These are phyloP conservation scores for Aschersonia sp. DNA, from an alignment of 2,329 filamentous ascomycete species.

Conservation along the genomic window DNA sequence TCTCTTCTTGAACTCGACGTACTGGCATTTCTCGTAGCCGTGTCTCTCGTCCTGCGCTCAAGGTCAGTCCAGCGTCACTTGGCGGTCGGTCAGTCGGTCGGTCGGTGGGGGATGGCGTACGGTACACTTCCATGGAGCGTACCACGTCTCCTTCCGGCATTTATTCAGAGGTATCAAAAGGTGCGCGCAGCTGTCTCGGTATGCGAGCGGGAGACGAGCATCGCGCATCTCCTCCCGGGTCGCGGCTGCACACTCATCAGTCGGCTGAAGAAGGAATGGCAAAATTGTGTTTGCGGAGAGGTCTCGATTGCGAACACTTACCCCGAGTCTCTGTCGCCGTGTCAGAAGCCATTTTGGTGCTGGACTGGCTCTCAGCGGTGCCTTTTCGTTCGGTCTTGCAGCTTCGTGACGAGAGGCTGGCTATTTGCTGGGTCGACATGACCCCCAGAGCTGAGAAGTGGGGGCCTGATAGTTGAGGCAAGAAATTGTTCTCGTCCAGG, in stretches of 20 bases:
- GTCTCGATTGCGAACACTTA: conserved; percentile 11
- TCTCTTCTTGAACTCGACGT: conserved; percentile 95
- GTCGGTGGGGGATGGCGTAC: conserved; percentile 35
- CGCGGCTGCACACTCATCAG: conserved; percentile 36
- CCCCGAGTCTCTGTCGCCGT: conserved; percentile 21
- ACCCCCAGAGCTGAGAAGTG: conserved; percentile 7
- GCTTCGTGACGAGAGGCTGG: too few relatives aligned
- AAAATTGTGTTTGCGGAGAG: background rate
- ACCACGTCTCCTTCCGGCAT: conserved; percentile 84
- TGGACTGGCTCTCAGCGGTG: conserved; percentile 15
- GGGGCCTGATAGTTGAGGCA: conserved; percentile 13
- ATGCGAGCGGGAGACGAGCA: conserved; percentile 72
- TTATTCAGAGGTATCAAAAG: conserved; percentile 91
- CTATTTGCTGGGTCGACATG: conserved; percentile 14
- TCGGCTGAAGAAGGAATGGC: background rate
- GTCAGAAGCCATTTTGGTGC: conserved; percentile 21
- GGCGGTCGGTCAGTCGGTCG: background rate
- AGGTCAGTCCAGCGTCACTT: background rate
- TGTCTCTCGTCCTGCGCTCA: conserved; percentile 72
- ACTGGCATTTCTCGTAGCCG: conserved; percentile 98
- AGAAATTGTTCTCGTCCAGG: background rate
- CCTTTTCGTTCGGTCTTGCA: too few relatives aligned
- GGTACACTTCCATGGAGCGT: conserved; percentile 95
- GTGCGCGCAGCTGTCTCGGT: conserved; percentile 91
- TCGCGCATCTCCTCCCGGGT: conserved; percentile 89